Evolutionary conservation across 805 yeast genomes (phyloP).

Genomic region (Blastobotrys chiropterorum): DNA sequence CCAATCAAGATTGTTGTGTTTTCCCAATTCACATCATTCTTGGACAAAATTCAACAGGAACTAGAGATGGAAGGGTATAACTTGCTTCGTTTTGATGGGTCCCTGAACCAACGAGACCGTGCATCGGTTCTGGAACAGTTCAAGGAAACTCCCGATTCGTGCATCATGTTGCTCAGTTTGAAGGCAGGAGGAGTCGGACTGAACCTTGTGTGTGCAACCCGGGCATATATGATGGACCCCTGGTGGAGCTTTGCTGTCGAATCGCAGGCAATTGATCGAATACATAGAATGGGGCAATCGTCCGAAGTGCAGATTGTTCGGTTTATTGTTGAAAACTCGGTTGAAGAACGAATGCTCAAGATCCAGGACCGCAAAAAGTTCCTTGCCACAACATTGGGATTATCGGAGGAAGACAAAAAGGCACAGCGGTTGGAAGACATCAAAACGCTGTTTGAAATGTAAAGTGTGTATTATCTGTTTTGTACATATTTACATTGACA

Average conservation of each 20-base stretch:
- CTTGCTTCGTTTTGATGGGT: conserved; percentile 76
- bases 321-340: conserved; percentile 74
- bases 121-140: conserved; percentile 55
- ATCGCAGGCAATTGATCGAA: conserved; percentile 85
- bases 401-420: conserved; percentile 33
- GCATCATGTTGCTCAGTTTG: conserved; percentile 61
- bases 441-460: conserved; percentile 28
- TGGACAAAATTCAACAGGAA: conserved; percentile 68
- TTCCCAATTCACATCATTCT: conserved; percentile 80
- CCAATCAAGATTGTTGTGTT: conserved; percentile 69
- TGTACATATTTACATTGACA: too few relatives aligned
- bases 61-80: conserved; percentile 45
- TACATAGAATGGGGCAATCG: conserved; percentile 85
- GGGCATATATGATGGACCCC: conserved; percentile 89
- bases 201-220: conserved; percentile 76
- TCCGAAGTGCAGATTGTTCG: conserved; percentile 66
- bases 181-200: conserved; percentile 96
- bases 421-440: conserved; percentile 33
- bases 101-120: conserved; percentile 61
- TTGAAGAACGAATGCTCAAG: conserved; percentile 81
- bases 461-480: not conserved
- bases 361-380: conserved; percentile 72
- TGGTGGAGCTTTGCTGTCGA: conserved; percentile 96
- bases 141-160: conserved; percentile 30
- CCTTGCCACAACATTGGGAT: conserved; percentile 29